Evolutionary conservation across 495 filamentous ascomycete genomes (phyloP).

Genomic region (Penicilliopsis zonata): DNA sequence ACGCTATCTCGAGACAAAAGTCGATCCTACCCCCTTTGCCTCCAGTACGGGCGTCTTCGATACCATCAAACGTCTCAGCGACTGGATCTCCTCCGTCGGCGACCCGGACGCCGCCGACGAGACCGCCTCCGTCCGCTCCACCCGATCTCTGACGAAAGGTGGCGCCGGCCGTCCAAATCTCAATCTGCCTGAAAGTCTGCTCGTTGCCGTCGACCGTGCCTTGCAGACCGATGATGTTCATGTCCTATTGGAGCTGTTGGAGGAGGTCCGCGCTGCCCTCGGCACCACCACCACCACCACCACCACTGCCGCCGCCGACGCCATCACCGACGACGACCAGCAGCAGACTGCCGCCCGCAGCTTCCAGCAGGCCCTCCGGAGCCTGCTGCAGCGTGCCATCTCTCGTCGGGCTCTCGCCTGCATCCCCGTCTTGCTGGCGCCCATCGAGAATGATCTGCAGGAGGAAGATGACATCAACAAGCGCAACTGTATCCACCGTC

Average conservation of each 20-base stretch:
- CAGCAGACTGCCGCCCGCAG: too few relatives aligned
- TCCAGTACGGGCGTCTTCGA: constrained; percentile 54
- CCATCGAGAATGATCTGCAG: constrained; percentile 58
- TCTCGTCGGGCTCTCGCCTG: constrained; percentile 54
- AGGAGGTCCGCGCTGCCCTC: constrained; percentile 38
- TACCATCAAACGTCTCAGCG: constrained; percentile 69
- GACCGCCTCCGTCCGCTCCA: constrained; percentile 56
- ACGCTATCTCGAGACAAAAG: constrained; percentile 74
- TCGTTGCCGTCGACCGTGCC: constrained; percentile 67
- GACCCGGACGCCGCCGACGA: constrained; percentile 63
- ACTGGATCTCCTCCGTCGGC: constrained; percentile 74
- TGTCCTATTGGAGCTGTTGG: constrained; percentile 45
- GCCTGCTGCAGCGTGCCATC: constrained; percentile 75
- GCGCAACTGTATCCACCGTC: constrained; percentile 83
- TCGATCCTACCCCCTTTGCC: constrained; percentile 74
- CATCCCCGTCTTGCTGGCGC: constrained; percentile 54
- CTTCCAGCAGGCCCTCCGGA: constrained; percentile 55
- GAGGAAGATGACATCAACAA: constrained; percentile 88
- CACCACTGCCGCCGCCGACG: constrained; percentile 38
- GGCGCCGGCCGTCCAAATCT: constrained; percentile 58
- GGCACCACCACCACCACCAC: constrained; percentile 41
- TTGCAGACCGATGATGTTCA: constrained; percentile 61
- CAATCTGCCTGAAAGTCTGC: constrained; percentile 49
- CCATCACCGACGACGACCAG: constrained; percentile 27
- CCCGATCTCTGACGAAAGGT: constrained; percentile 56